phyloP scores from a whole-genome alignment of 2,329 filamentous ascomycete species.

The Fonsecaea pedrosoi region DNA sequence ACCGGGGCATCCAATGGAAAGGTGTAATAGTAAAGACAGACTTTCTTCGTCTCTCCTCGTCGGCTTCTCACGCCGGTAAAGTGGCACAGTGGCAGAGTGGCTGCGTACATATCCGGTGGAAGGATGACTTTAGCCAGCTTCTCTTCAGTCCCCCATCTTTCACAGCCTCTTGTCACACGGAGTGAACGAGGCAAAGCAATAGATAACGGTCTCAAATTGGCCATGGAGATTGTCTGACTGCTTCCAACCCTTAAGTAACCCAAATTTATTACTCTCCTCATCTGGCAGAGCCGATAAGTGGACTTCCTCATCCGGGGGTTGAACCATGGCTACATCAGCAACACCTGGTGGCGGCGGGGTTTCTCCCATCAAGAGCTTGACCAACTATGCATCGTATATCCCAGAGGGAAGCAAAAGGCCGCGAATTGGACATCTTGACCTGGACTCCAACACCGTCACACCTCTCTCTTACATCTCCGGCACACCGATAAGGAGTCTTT shows the following conservation, averaged over 20 bases:
- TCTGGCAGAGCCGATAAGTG: neutral
- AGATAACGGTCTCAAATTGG: neutral
- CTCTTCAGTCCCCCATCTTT: neutral
- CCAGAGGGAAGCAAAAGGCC: conserved; percentile 23
- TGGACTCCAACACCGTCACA: conserved; percentile 47
- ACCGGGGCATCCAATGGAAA: too few species aligned
- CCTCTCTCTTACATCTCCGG: conserved; percentile 57
- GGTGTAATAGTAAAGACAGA: too few species aligned
- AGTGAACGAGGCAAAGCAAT: neutral
- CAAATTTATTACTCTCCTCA: neutral
- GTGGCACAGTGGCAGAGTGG: too few species aligned
- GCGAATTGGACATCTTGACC: conserved; percentile 54
- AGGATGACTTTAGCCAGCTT: too few species aligned
- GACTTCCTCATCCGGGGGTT: neutral
- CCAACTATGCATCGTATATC: conserved; percentile 25
- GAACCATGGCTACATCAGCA: neutral
- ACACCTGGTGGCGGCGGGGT: neutral
- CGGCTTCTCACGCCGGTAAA: too few species aligned
- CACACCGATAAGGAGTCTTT: conserved; percentile 55
- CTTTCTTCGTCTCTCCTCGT: too few species aligned
- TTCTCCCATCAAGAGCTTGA: conserved; percentile 7
- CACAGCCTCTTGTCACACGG: neutral
- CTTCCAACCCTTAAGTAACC: neutral
- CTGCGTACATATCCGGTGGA: too few species aligned
- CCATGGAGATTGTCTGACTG: neutral